Base-by-base conservation (phyloP, 2,329 filamentous ascomycete species). In the Xylariaceae sp. region DNA sequence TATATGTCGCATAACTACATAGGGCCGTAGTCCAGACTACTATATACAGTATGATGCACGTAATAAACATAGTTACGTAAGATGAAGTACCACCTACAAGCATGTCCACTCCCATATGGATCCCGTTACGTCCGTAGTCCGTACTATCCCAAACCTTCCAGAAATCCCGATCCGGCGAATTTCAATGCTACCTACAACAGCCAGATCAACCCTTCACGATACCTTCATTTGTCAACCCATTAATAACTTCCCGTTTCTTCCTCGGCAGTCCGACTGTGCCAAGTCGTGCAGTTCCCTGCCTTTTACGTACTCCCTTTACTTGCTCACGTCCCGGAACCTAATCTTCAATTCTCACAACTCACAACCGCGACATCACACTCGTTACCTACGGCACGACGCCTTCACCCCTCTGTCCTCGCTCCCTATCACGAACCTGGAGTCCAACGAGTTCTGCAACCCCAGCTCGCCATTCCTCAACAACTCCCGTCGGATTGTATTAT, bases 201-300 rank as follows among this genome's bases (percentile, higher is more conserved):
- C 40, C 40, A 42, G 40, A 42, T 22, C 45, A 44, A 50, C 37
- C 18, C 49, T 39, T 22, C 18, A 50, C 42, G 43, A 48, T 48
- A 54, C 47, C 13, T 53, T 45, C 50, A 37, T 51, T 51, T 48
- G 32, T 46, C 47, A 40, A 41, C 37, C 37, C 18, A 43, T 39
- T 29, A 42, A 13, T 19, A 19, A 44, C 22, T 41, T 21, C 36
- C 26, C 37, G 21, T 43, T 32, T 37, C 26, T 45, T 46, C 22
- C 18, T 36, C 26, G n/a, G 32, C 12, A 16, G 5, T 15, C 8
- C 21, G 18, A 2, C 19, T 26, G 40, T 42, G 15, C 22, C 40
- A 15, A 42, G 10, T 26, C 4, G 4, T 22, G 12, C 18, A 8
- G 36, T 16, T 15, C 16, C 4, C 12, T 30, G 4, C 37, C 13